Evolutionary conservation across 306 rosid genomes (phyloP).

Genomic region (Lotus japonicus): DNA sequence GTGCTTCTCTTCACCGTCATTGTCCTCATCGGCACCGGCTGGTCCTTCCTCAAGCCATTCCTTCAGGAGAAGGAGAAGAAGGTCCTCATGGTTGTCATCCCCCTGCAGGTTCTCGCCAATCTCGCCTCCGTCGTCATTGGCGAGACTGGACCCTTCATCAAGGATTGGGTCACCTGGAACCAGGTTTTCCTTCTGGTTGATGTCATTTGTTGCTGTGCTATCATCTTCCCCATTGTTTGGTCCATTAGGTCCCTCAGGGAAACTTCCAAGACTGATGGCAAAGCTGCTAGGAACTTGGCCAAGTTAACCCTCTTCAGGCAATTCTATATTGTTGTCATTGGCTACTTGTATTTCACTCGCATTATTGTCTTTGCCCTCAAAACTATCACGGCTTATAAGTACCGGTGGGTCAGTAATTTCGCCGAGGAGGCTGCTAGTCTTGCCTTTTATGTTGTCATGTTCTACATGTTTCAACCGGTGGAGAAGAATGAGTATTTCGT

Average conservation of each 20-base stretch:
- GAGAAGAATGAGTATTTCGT: conserved; percentile 64
- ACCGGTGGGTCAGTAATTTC: conserved; percentile 80
- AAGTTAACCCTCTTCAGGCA: conserved; percentile 80
- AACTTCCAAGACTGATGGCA: conserved; percentile 91
- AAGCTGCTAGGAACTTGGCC: conserved; percentile 75
- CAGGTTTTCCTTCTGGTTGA: conserved; percentile 84
- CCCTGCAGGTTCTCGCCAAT: conserved; percentile 79
- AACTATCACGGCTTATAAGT: conserved; percentile 81
- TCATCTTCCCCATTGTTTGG: conserved; percentile 89
- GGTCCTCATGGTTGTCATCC: conserved; percentile 83
- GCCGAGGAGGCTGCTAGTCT: conserved; percentile 83
- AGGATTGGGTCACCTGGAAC: conserved; percentile 88
- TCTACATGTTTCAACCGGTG: conserved; percentile 86
- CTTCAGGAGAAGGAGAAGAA: conserved; percentile 83
- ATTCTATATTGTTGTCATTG: conserved; percentile 76
- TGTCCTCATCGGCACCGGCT: conserved; percentile 78
- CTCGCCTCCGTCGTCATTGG: conserved; percentile 74
- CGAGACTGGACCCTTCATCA: conserved; percentile 81
- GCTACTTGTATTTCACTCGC: conserved; percentile 74
- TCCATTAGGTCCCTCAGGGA: conserved; percentile 73
- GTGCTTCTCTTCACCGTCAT: conserved; percentile 73
- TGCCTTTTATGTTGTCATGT: conserved; percentile 58
- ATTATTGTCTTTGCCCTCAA: conserved; percentile 75
- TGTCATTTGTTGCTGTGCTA: conserved; percentile 80
- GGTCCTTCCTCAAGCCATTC: conserved; percentile 84